Percentiles rank a stretch among this genome's conserved stretches.
These are phyloP conservation scores for Fraxinus cuspidata DNA, from an alignment of 257 asterid genomes.

Conservation along the genomic window DNA sequence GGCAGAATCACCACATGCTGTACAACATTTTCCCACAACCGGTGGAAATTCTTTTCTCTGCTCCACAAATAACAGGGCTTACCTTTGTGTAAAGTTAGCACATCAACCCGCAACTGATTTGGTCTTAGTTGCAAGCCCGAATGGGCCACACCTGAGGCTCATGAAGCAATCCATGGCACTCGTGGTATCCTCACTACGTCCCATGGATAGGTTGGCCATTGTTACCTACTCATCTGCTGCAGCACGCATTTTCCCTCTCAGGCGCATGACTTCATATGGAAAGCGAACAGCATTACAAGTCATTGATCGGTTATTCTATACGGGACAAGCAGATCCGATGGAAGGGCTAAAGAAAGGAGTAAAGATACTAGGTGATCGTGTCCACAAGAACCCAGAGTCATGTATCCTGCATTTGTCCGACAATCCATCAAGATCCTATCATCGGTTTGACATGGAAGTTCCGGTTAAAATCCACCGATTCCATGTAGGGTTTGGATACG, in stretches of 20 bases:
- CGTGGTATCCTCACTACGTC: slow-evolving; percentile 71
- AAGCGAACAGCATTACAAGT: slow-evolving; percentile 72
- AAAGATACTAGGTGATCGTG: slow-evolving; percentile 68
- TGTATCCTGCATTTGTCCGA: slow-evolving; percentile 70
- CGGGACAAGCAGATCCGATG: slow-evolving; percentile 77
- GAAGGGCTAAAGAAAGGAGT: slow-evolving; percentile 87
- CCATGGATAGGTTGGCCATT: slow-evolving; percentile 72
- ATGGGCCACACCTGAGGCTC: slow-evolving; percentile 85
- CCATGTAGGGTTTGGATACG: slow-evolving; percentile 65
- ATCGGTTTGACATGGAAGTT: slow-evolving; percentile 46
- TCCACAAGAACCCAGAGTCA: slow-evolving; percentile 67
- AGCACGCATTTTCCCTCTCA: slow-evolving; percentile 75
- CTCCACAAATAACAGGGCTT: slow-evolving; percentile 46
- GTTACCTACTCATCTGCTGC: slow-evolving; percentile 84
- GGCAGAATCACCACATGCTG: slow-evolving; percentile 35
- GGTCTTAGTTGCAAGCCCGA: slow-evolving; percentile 78
- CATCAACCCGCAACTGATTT: slow-evolving; percentile 78
- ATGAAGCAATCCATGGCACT: slow-evolving; percentile 90
- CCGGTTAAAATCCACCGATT: slow-evolving; percentile 53
- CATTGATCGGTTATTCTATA: slow-evolving; percentile 69
- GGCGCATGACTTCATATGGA: slow-evolving; percentile 81
- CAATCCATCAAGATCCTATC: slow-evolving; percentile 61
- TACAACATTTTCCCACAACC: slow-evolving; percentile 23
- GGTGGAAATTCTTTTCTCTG: slow-evolving; percentile 27
- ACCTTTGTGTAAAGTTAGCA: slow-evolving; percentile 54